These are phyloP conservation scores for Chlorociboria aeruginascens DNA, from an alignment of 495 filamentous ascomycete genomes.

Conservation along the genomic window DNA sequence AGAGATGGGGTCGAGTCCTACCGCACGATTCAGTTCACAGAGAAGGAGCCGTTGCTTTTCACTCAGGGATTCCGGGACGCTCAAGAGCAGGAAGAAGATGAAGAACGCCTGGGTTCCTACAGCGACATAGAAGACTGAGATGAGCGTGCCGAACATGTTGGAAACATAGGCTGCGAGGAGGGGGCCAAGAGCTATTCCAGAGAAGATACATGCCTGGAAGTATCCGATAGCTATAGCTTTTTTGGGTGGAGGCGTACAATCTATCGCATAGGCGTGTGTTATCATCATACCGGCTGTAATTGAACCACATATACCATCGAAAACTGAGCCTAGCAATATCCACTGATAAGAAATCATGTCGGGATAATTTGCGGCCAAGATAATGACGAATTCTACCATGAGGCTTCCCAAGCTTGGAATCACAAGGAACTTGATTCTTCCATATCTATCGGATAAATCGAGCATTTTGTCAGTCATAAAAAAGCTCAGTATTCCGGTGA, in stretches of 20 bases:
- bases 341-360: slow-evolving; percentile 57
- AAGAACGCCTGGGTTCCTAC: slow-evolving; percentile 60
- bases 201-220: slow-evolving; percentile 78
- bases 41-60: slow-evolving; percentile 53
- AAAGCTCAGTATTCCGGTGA: slow-evolving; percentile 58
- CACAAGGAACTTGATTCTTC: slow-evolving; percentile 59
- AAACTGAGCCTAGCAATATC: slow-evolving; percentile 58
- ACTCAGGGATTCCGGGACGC: slow-evolving; percentile 75
- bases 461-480: slow-evolving; percentile 74
- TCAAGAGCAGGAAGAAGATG: slow-evolving; percentile 50
- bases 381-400: slow-evolving; percentile 57
- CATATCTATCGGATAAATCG: slow-evolving; percentile 77
- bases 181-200: slow-evolving; percentile 76
- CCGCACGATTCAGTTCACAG: slow-evolving; percentile 27
- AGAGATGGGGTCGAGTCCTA: slow-evolving; percentile 7
- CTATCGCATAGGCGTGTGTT: slow-evolving; percentile 71
- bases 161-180: slow-evolving; percentile 67
- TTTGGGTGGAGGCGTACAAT: slow-evolving; percentile 69
- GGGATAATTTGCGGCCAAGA: slow-evolving; percentile 61
- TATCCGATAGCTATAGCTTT: slow-evolving; percentile 81
- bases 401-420: slow-evolving; percentile 56
- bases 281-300: slow-evolving; percentile 75
- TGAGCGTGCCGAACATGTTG: slow-evolving; percentile 48
- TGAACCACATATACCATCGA: slow-evolving; percentile 77
- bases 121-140: slow-evolving; percentile 69